phyloP scores from a whole-genome alignment of 768 basidiomycete genomes.

The Lanmaoa pseudosensibilis region DNA sequence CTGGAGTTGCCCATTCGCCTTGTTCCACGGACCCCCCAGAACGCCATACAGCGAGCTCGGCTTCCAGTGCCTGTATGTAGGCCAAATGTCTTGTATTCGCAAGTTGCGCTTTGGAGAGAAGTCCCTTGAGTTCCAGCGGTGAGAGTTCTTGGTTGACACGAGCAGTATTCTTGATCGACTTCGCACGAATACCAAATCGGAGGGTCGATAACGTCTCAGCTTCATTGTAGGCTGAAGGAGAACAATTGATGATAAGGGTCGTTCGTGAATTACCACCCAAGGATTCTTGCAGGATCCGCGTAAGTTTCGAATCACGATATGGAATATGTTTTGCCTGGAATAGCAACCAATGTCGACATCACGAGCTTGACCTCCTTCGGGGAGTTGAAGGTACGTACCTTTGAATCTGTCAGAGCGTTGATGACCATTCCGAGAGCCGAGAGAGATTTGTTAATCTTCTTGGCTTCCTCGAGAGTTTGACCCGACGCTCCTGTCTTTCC shows the following conservation, averaged over 20 bases:
- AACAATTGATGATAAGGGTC: conserved; percentile 99
- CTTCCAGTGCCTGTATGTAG: conserved; percentile 87
- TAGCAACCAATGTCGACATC: conserved; percentile 3
- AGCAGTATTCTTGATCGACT: conserved; percentile 99
- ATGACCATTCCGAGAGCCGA: conserved; percentile 99
- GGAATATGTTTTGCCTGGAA: conserved; percentile 91
- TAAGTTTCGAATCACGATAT: conserved; percentile 98
- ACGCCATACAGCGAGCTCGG: conserved; percentile 88
- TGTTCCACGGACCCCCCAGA: conserved; percentile 83
- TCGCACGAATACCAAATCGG: conserved; percentile 99
- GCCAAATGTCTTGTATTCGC: conserved; percentile 82
- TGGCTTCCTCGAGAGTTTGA: conserved; percentile 98
- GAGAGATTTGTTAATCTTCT: conserved; percentile 99
- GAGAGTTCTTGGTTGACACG: conserved; percentile 98
- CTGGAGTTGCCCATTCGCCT: conserved; percentile 73
- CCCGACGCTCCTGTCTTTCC: conserved; percentile 99
- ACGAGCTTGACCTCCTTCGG: background rate
- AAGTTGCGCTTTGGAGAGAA: conserved; percentile 86
- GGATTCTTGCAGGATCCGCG: conserved; percentile 98
- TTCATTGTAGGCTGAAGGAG: conserved; percentile 96
- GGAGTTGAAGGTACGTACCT: conserved; percentile 50
- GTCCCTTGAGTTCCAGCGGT: conserved; percentile 90
- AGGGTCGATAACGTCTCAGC: conserved; percentile 93
- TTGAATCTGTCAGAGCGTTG: conserved; percentile 94
- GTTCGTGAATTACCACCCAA: conserved; percentile 93